phyloP scores from a whole-genome alignment of 257 asterid species.

The Fraxinus quadrangulata region DNA sequence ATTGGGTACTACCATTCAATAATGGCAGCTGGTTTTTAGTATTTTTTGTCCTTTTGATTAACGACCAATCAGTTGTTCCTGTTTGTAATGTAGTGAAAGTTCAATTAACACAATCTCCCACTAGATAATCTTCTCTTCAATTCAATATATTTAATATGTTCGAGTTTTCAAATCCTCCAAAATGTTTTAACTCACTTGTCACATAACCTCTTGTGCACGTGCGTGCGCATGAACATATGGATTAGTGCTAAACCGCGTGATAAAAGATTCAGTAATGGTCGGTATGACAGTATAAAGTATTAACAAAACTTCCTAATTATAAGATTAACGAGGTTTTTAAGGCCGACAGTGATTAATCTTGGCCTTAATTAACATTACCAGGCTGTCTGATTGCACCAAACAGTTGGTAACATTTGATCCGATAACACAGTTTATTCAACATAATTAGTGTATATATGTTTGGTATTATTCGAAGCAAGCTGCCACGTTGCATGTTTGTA shows the following conservation, averaged over 20 bases:
- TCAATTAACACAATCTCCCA: neutral
- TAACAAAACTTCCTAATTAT: neutral
- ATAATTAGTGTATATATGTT: neutral
- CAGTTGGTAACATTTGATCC: neutral
- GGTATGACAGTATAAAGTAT: neutral
- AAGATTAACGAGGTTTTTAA: neutral
- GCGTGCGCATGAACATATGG: neutral
- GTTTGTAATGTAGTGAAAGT: neutral
- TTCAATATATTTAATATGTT: neutral
- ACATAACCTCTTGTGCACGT: neutral
- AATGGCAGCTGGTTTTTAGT: neutral
- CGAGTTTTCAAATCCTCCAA: neutral
- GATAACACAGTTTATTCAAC: neutral
- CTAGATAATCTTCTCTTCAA: neutral
- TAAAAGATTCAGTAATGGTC: neutral
- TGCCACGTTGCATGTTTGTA: slow-evolving; percentile 14
- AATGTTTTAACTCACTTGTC: neutral
- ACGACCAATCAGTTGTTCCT: neutral
- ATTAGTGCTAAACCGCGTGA: neutral
- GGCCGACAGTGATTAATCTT: neutral
- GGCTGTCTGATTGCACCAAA: neutral
- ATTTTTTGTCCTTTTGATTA: neutral
- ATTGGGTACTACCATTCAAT: neutral
- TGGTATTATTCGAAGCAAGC: slow-evolving; percentile 15
- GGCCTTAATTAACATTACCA: neutral